A percentile compares a stretch with the other conserved stretches of the same genome.
Conservation (phyloP, 2,329 filamentous ascomycete species). For the Monilinia polystroma region DNA sequence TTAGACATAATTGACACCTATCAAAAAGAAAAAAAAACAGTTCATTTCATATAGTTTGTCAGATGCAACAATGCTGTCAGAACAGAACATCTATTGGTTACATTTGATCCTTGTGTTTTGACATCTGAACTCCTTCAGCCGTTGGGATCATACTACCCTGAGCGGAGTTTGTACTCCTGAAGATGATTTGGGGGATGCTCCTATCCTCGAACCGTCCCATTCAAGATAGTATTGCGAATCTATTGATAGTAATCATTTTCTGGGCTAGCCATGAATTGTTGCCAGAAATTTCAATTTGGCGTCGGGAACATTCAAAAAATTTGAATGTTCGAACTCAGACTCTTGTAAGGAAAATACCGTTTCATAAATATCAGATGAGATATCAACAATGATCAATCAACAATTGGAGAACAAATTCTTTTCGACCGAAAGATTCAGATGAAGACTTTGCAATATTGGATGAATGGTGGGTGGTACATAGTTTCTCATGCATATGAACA, state of each 20-base stretch:
- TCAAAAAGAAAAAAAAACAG: not conserved
- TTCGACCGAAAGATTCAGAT: not conserved
- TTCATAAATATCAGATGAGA: not conserved
- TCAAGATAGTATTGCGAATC: not conserved
- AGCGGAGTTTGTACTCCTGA: not conserved
- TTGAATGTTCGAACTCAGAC: too few species aligned
- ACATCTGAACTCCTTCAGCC: not conserved
- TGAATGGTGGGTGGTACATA: not conserved
- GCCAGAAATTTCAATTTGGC: too few species aligned
- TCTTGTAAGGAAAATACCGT: too few species aligned
- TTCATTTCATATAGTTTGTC: not conserved
- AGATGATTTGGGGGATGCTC: too few species aligned
- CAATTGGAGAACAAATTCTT: fast-evolving
- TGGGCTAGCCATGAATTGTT: too few species aligned
- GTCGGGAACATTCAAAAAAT: too few species aligned
- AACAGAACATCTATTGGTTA: not conserved
- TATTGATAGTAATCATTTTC: not conserved
- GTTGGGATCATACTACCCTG: not conserved
- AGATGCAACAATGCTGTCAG: too few species aligned
- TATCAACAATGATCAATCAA: not conserved
- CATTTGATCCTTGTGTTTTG: not conserved
- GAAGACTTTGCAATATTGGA: not conserved
- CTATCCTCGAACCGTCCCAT: too few species aligned
- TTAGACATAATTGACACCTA: not conserved
- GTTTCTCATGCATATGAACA: not conserved